Conservation (phyloP, 805 yeast genomes). For the Yarrowia sp. region DNA sequence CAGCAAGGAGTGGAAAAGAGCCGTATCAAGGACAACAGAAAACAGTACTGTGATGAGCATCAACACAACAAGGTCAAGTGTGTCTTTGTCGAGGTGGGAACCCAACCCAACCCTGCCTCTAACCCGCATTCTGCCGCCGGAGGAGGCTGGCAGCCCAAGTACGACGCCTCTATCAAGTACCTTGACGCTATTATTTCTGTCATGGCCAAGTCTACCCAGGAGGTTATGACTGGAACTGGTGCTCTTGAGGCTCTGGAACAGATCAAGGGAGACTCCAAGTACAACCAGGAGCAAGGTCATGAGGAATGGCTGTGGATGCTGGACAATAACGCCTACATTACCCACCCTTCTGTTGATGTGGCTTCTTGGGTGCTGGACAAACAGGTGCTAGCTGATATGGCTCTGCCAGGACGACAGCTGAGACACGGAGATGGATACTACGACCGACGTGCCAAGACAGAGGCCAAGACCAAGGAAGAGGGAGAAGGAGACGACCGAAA, state of each 20-base stretch:
- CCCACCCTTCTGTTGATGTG: conserved; percentile 3
- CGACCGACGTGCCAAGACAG: not conserved
- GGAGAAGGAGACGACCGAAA: conserved; percentile 7
- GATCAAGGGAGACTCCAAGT: not conserved
- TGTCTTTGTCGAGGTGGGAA: conserved; percentile 1
- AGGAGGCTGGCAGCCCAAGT: conserved; percentile 16
- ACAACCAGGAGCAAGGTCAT: not conserved
- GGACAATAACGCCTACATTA: conserved; percentile 21
- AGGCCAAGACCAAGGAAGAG: not conserved
- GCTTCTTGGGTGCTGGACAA: not conserved
- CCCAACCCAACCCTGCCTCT: conserved; percentile 7
- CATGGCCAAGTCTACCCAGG: not conserved
- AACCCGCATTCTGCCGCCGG: not conserved
- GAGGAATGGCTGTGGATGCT: conserved; percentile 21
- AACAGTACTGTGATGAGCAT: conserved; percentile 1
- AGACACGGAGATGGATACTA: conserved; percentile 21
- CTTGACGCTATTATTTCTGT: not conserved
- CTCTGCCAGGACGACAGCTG: not conserved
- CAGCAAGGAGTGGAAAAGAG: conserved; percentile 10
- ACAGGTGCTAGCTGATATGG: not conserved
- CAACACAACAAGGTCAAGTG: conserved; percentile 18
- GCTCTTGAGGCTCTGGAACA: conserved; percentile 11
- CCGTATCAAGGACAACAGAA: conserved; percentile 2
- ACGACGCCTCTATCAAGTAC: not conserved
- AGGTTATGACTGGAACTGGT: not conserved